Evolutionary conservation across 805 yeast genomes (phyloP), one percentile per base, ranked within the genome.

Genomic region (Zygosaccharomyces bisporus): DNA sequence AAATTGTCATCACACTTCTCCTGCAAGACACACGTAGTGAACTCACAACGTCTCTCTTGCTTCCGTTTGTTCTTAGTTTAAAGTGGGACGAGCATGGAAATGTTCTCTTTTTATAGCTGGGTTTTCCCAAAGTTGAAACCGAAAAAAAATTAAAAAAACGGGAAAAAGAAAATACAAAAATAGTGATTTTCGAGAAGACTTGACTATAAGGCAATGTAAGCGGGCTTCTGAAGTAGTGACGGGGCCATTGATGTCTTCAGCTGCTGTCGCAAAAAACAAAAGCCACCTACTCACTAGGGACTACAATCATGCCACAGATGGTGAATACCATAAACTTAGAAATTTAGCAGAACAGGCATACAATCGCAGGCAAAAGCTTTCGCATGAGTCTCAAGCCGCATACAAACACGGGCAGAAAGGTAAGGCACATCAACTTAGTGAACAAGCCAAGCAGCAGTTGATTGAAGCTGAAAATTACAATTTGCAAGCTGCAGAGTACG

Each of bases 401-500:
- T 91, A 75, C 60, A 72, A 83, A 49, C 56, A 67, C 2, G 97
- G 96, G 3, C 84, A 89, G 58, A 81, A 81, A 44, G 74, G 72
- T 9, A 67, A 66, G 52, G 98, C 98, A 1, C 81, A 83, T 53
- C 77, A 79, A 47, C 70, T 86, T 47, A 83, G 95, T 40, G 79
- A 77, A 29, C 68, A 81, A 58, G 82, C 91, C 24, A 83, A 86
- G 58, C 61, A 73, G 48, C 79, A 79, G 47, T 71, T 70, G 21
- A 65, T 58, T 0, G 67, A 81, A 51, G 93, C 88, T 25, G 95
- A 88, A 34, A 61, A 70, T 30, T 78, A 73, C 60, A 90, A 90
- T 65, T 68, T 72, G 14, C 79, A 81, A 63, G 99, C 98, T 3
- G 97, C 96, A 1, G 87, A 82, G 62, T 89, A 82, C 58, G 96